These are phyloP conservation scores for Poteriospumella lacustris DNA, from an alignment of 108 stramenopile species.

Conservation along the genomic window DNA sequence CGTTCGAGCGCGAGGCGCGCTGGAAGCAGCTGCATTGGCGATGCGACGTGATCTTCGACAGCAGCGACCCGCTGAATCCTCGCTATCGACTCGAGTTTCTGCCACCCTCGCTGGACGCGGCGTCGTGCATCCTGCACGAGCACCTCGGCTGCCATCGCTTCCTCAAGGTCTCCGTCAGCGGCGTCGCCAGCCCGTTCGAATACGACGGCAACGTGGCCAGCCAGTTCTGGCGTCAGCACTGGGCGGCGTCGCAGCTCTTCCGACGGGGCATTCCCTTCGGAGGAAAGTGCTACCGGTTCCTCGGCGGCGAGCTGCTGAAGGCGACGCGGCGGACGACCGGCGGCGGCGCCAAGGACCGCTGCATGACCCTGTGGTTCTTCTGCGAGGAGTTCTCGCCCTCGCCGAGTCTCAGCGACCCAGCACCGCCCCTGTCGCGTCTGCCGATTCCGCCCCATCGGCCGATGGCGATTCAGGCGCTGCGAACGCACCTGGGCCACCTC, in stretches of 20 bases:
- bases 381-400: too few species aligned
- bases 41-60: neutral
- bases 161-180: neutral
- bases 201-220: too few species aligned
- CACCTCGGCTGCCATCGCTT: neutral
- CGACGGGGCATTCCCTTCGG: neutral
- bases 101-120: neutral
- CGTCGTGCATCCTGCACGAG: neutral
- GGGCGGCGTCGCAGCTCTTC: neutral
- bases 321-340: neutral
- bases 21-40: constrained; percentile 5
- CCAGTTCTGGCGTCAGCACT: neutral
- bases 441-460: too few species aligned
- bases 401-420: too few species aligned
- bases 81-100: neutral
- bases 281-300: neutral
- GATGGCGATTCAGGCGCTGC: neutral
- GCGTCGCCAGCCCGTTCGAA: too few species aligned
- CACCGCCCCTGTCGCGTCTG: too few species aligned
- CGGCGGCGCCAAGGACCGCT: neutral
- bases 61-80: neutral
- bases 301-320: neutral
- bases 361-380: too few species aligned
- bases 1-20: constrained; percentile 46
- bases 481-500: neutral